These are phyloP conservation scores for Beauveria sp. DNA, from an alignment of 2,329 filamentous ascomycete species.

Conservation along the genomic window DNA sequence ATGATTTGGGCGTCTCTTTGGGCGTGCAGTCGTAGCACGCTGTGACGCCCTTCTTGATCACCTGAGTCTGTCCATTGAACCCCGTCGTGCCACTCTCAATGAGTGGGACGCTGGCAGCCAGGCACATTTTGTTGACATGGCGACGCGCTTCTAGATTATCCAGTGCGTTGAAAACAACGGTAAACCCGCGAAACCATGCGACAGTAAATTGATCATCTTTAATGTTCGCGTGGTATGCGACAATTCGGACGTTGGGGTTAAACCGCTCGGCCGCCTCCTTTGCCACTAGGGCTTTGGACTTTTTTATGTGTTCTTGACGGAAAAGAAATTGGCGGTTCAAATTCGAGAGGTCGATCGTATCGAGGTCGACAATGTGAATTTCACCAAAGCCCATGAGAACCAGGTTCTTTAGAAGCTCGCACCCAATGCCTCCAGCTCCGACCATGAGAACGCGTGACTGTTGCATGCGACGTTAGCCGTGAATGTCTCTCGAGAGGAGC, in stretches of 20 bases:
- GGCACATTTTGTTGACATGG: slow-evolving; percentile 96
- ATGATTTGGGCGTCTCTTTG: slow-evolving; percentile 86
- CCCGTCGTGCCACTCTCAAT: slow-evolving; percentile 97
- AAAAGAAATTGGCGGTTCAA: slow-evolving; percentile 97
- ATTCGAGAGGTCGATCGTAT: slow-evolving; percentile 97
- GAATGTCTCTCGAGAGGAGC: neutral
- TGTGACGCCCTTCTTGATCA: slow-evolving; percentile 85
- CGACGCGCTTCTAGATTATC: slow-evolving; percentile 91
- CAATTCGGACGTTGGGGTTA: slow-evolving; percentile 79
- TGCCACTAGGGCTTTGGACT: slow-evolving; percentile 88
- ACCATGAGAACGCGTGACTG: slow-evolving; percentile 88
- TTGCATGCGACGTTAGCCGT: neutral
- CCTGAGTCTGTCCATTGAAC: slow-evolving; percentile 95
- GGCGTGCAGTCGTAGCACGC: slow-evolving; percentile 94
- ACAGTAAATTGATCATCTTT: slow-evolving; percentile 83
- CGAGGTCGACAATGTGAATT: slow-evolving; percentile 90
- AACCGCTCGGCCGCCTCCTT: slow-evolving; percentile 87
- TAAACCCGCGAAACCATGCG: slow-evolving; percentile 78
- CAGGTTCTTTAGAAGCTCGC: slow-evolving; percentile 94
- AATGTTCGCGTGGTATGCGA: slow-evolving; percentile 90
- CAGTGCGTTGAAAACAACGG: slow-evolving; percentile 89
- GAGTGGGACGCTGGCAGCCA: slow-evolving; percentile 81
- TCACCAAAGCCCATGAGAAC: slow-evolving; percentile 87
- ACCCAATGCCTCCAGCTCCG: slow-evolving; percentile 93
- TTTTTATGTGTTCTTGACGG: slow-evolving; percentile 94